Evolutionary conservation across 345 rosid genomes (phyloP).

Genomic region (Populus pruinosa): DNA sequence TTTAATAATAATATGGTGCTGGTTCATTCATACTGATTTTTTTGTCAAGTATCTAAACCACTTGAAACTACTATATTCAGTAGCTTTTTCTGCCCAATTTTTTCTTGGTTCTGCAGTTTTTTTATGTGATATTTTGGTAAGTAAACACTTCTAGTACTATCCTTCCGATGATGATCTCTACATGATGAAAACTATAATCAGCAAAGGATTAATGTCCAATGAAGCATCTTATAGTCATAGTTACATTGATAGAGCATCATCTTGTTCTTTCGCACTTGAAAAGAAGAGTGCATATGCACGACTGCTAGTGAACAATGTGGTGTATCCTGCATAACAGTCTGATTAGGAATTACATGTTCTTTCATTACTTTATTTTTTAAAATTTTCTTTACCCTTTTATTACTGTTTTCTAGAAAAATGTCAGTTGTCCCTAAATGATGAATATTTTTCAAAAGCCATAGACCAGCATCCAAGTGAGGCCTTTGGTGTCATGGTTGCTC

Average conservation of each 20-base stretch:
- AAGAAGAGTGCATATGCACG: neutral
- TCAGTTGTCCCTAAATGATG: slow-evolving; percentile 23
- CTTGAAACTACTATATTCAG: too few relatives aligned
- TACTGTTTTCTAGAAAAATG: neutral
- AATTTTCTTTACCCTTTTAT: neutral
- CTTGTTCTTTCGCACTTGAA: neutral
- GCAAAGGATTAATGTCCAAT: slow-evolving; percentile 32
- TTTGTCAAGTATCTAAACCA: too few relatives aligned
- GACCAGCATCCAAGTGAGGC: slow-evolving; percentile 37
- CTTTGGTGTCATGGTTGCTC: slow-evolving; percentile 46
- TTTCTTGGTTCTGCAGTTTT: neutral
- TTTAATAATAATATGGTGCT: neutral
- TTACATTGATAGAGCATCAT: slow-evolving; percentile 37
- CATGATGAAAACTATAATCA: slow-evolving; percentile 28
- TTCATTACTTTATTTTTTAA: neutral
- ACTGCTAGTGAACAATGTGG: neutral
- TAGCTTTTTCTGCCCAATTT: too few relatives aligned
- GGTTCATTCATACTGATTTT: neutral
- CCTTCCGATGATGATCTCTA: slow-evolving; percentile 15
- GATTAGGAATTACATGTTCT: neutral
- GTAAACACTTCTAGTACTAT: neutral
- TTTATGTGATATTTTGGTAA: neutral
- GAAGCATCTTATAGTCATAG: slow-evolving; percentile 43
- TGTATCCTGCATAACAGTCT: neutral
- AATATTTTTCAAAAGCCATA: slow-evolving; percentile 31